phyloP scores from a whole-genome alignment of 108 stramenopile genomes.

The Cyclotella choctawhatcheeana region DNA sequence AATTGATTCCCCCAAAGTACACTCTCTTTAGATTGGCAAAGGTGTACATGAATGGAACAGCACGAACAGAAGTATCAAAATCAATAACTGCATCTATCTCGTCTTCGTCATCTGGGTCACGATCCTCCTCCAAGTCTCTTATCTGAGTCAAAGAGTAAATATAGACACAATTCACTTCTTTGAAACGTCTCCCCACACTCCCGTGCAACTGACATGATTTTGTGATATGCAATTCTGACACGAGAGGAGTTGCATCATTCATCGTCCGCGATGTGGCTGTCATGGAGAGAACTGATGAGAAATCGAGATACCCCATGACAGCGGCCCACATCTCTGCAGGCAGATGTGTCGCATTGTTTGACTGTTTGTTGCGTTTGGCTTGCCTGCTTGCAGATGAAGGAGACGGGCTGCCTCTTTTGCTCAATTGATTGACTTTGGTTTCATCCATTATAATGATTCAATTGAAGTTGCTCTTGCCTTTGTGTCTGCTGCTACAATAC shows the following conservation, averaged over 20 bases:
- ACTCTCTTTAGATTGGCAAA: neutral
- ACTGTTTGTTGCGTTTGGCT: neutral
- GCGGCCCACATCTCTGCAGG: neutral
- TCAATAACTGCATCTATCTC: neutral
- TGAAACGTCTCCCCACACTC: neutral
- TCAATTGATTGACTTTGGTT: neutral
- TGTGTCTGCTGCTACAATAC: no score
- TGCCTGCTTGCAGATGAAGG: neutral
- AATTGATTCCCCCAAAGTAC: neutral
- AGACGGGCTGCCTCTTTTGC: neutral
- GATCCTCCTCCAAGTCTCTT: neutral
- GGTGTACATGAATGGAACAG: neutral
- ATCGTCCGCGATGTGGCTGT: neutral
- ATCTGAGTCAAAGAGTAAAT: neutral
- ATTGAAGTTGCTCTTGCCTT: no score
- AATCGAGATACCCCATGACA: neutral
- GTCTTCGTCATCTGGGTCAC: neutral
- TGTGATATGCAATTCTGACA: neutral
- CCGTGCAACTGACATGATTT: neutral
- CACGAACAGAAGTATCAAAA: neutral
- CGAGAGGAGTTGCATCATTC: neutral
- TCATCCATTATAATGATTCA: neutral
- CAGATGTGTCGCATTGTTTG: neutral
- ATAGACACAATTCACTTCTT: neutral
- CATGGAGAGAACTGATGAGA: neutral